Percentiles rank a stretch among this genome's conserved stretches.
Evolutionary conservation across 192 early-diverging fungal species (phyloP).

Genomic region (Rhizophagus clarus): DNA sequence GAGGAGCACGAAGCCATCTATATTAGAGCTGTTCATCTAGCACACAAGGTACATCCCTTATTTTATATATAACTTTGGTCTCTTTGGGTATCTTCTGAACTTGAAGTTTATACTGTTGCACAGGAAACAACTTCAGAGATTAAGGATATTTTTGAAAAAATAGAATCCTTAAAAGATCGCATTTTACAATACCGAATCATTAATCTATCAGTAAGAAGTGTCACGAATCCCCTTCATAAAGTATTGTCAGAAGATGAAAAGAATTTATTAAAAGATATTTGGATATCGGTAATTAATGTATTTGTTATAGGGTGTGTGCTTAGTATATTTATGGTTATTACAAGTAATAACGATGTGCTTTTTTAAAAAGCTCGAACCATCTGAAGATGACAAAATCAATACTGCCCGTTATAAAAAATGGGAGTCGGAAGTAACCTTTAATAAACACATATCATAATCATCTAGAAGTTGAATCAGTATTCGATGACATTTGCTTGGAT

Average conservation of each 20-base stretch:
- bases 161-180: background rate
- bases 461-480: background rate
- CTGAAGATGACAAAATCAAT: background rate
- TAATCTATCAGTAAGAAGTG: constrained; percentile 1
- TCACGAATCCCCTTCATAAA: background rate
- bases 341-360: background rate
- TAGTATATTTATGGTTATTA: background rate
- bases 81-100: background rate
- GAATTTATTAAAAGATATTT: constrained; percentile 9
- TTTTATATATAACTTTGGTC: too few relatives aligned
- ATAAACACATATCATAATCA: background rate
- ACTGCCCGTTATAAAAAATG: background rate
- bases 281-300: constrained; percentile 9
- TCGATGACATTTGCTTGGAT: background rate
- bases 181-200: constrained; percentile 9
- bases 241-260: constrained; percentile 1
- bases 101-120: background rate
- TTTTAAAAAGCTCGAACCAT: constrained; percentile 8
- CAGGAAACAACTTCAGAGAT: constrained; percentile 7
- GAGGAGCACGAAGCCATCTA: too few relatives aligned
- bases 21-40: too few relatives aligned
- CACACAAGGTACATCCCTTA: too few relatives aligned
- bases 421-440: background rate
- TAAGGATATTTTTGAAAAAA: constrained; percentile 2
- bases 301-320: background rate